These are phyloP conservation scores for Magnolia kwangsiensis DNA, from an alignment of 164 flowering plant genomes.

Conservation along the genomic window DNA sequence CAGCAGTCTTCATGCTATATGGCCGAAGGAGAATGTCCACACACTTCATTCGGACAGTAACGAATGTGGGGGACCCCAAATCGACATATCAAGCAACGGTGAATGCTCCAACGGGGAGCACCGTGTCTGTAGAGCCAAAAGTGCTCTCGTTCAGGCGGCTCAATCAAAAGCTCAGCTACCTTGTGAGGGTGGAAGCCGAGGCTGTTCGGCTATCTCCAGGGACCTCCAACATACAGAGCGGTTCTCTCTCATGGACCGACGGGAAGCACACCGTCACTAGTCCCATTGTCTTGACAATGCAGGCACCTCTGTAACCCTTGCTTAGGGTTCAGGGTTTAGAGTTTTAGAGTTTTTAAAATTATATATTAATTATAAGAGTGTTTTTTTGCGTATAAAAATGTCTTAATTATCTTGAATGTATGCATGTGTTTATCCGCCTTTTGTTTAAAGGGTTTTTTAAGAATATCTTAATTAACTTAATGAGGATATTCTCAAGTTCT, in stretches of 20 bases:
- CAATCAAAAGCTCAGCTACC: constrained; percentile 70
- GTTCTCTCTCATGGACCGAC: constrained; percentile 69
- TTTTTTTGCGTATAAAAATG: not conserved
- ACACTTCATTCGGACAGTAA: constrained; percentile 72
- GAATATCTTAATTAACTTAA: not conserved
- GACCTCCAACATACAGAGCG: constrained; percentile 47
- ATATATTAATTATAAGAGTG: not conserved
- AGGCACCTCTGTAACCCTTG: constrained; percentile 48
- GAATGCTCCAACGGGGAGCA: constrained; percentile 46
- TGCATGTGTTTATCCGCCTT: not conserved
- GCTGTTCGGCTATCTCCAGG: constrained; percentile 61
- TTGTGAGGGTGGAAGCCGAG: constrained; percentile 54
- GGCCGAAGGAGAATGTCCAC: constrained; percentile 60
- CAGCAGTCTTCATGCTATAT: constrained; percentile 66
- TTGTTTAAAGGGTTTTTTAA: not conserved
- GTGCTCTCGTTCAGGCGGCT: constrained; percentile 57
- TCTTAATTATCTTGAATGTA: not conserved
- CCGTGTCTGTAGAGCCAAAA: constrained; percentile 68
- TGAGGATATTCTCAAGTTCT: not conserved
- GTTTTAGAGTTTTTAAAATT: not conserved
- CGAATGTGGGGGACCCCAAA: constrained; percentile 69
- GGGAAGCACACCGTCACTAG: constrained; percentile 76
- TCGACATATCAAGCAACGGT: constrained; percentile 52
- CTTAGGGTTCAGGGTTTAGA: not conserved
- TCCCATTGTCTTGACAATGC: constrained; percentile 81